Base-by-base conservation (phyloP, 2,329 filamentous ascomycete species). In the Sporothrix dimorphospora region DNA sequence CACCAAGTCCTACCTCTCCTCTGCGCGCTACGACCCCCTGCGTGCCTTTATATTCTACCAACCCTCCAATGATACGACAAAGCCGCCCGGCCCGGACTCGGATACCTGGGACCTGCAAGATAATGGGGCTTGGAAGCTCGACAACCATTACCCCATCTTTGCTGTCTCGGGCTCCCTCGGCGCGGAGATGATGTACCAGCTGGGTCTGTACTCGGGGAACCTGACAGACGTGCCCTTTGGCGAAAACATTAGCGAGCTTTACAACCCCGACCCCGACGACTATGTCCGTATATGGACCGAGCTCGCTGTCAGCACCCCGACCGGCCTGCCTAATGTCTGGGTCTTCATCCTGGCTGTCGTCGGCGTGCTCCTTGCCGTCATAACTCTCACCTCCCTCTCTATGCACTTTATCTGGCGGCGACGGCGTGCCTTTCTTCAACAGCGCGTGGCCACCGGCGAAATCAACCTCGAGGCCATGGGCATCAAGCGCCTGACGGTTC, bases 391-490 rank as follows among this genome's bases (percentile, higher is more conserved):
- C 0, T 96, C 89, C 1, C 79, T 90, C 53, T 83, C 86, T 69
- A 97, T 96, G 92, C 94, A 96, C 76, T 83, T 90, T 27, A 83
- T 96, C 40, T 93, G 97, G 79, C 88, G 89, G 47, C 86, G 89
- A 65, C 89, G 94, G 40, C 89, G 94, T 9, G 85, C 85, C 30
- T 85, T 85, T 1, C 83, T 98, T 12, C 88, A 89, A 68, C 87
- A 88, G 65, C 89, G 94, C 14, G 91, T 98, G 19, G 85, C 89
- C 72, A 86, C 85, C 8, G 94, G 95, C 69, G 92, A 97, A 76
- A 90, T 97, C 24, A 93, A 98, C 78, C 84, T 98, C 3, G 94
- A 98, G 80, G 90, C 89, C 2, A 86, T 97, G 76, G 94, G 94
- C 1, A 93, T 98, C 76, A 95, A 93, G 78, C 88, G 92, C 16